Base-by-base conservation (phyloP, 2,329 filamentous ascomycete species). In the Xylariaceae sp. region DNA sequence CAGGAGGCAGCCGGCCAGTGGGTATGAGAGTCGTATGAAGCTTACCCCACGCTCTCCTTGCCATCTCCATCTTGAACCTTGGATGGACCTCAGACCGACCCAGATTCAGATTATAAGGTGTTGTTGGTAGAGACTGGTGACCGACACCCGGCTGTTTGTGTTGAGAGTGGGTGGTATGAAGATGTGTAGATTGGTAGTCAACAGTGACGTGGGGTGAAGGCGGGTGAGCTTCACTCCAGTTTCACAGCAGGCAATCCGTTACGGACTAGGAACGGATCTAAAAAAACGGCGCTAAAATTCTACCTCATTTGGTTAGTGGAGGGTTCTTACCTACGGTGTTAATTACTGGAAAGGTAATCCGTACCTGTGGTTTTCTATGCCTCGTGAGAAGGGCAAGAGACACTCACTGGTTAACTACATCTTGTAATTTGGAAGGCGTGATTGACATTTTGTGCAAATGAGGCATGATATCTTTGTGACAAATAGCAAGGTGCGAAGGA, bases 1-100 rank as follows among this genome's bases (percentile, higher is more conserved):
- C 58, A 35, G 64, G 67, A 67, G 68, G 68, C 59, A 23, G n/a
- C 8, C 34, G 15, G 9, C 51, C 11, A 13, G 34, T 63, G 50
- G 3, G 13, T 13, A 18, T 44, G 37, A 11, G 51, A 59, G 53
- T 18, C 56, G 65, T 56, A 35, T 37, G 23, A 39, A 44, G 17
- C 74, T 72, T 75, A 86, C 84, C 83, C 84, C 84, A 87, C 57
- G 82, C 80, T 72, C 81, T 82, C 73, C 80, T 80, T 62, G 83
- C 80, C 68, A 76, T 74, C 66, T 83, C 79, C 82, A 84, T 84
- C 65, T 70, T 72, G 69, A 49, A 84, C 84, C 65, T 70, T 72
- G 69, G 47, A 60, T 64, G 11, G 10, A 18, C 17, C 17, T 9
- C 17, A 35, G 41, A 37, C 34, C 50, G 23, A 57, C 59, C 37